A percentile compares a stretch with the other conserved stretches of the same genome.
phyloP scores from a whole-genome alignment of 1,139 yeast genomes.

The Pichia kudriavzevii region DNA sequence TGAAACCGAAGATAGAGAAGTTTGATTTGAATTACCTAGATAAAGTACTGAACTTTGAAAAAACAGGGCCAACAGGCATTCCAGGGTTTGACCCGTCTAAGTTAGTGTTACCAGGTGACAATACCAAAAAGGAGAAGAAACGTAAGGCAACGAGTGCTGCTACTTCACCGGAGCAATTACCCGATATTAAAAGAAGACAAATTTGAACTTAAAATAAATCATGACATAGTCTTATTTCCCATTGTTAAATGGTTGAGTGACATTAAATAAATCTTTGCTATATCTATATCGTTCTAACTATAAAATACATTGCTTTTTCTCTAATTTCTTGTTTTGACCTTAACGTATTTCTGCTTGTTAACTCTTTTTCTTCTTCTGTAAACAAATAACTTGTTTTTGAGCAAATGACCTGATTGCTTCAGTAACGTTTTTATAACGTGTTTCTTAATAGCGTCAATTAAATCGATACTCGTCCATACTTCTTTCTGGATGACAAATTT shows the following conservation, averaged over 20 bases:
- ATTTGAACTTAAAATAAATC: conserved; percentile 22
- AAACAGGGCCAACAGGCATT: conserved; percentile 62
- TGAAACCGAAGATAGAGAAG: conserved; percentile 38
- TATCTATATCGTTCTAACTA: too few species aligned
- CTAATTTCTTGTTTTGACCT: background rate
- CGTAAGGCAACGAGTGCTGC: conserved; percentile 15
- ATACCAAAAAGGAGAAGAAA: conserved; percentile 28
- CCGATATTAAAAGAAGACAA: conserved; percentile 24
- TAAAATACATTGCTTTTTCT: background rate
- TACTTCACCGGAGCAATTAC: conserved; percentile 17
- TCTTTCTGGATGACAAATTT: conserved; percentile 39
- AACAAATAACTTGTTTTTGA: conserved; percentile 44
- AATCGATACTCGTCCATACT: conserved; percentile 48
- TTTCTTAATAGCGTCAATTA: conserved; percentile 45
- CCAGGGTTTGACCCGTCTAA: conserved; percentile 72
- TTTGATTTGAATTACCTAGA: conserved; percentile 44
- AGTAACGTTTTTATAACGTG: conserved; percentile 44
- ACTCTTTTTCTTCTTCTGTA: conserved; percentile 14
- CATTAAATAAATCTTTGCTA: too few species aligned
- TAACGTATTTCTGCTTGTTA: conserved; percentile 8
- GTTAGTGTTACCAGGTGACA: conserved; percentile 50
- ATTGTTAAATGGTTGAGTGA: background rate
- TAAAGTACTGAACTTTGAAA: conserved; percentile 54
- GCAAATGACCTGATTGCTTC: conserved; percentile 50
- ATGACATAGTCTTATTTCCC: background rate